Evolutionary conservation across 768 basidiomycete species (phyloP).

Genomic region (Podaxis sp.): DNA sequence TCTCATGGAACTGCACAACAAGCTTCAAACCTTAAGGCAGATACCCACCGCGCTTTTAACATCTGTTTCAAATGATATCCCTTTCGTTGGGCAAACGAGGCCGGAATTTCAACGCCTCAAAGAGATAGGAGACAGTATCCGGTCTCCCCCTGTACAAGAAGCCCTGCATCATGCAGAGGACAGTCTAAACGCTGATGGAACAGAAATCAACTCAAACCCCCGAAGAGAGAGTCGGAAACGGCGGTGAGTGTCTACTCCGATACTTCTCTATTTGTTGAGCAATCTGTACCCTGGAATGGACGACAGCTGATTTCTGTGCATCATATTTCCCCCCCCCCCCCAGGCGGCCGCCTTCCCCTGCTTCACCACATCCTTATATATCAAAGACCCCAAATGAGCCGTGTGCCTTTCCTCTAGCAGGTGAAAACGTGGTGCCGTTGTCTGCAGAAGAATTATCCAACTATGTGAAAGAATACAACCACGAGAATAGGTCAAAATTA

Average conservation of each 20-base stretch:
- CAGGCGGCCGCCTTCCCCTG: constrained; percentile 51
- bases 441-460: constrained; percentile 40
- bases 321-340: neutral
- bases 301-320: neutral
- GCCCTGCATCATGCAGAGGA: constrained; percentile 51
- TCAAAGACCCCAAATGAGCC: constrained; percentile 31
- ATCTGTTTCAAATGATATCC: constrained; percentile 19
- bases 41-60: constrained; percentile 43
- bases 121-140: constrained; percentile 41
- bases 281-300: constrained; percentile 6
- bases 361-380: constrained; percentile 57
- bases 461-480: constrained; percentile 60
- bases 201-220: constrained; percentile 39
- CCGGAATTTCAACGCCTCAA: constrained; percentile 44
- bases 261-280: neutral
- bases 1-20: constrained; percentile 40
- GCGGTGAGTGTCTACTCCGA: constrained; percentile 38
- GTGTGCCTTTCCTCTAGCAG: constrained; percentile 28
- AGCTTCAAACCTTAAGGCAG: constrained; percentile 40
- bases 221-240: constrained; percentile 52
- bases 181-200: constrained; percentile 50
- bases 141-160: constrained; percentile 51
- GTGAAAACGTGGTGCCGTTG: constrained; percentile 33
- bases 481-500: constrained; percentile 36
- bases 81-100: constrained; percentile 21